Conservation (phyloP, 257 asterid species). For the Solanum clarkiae region DNA sequence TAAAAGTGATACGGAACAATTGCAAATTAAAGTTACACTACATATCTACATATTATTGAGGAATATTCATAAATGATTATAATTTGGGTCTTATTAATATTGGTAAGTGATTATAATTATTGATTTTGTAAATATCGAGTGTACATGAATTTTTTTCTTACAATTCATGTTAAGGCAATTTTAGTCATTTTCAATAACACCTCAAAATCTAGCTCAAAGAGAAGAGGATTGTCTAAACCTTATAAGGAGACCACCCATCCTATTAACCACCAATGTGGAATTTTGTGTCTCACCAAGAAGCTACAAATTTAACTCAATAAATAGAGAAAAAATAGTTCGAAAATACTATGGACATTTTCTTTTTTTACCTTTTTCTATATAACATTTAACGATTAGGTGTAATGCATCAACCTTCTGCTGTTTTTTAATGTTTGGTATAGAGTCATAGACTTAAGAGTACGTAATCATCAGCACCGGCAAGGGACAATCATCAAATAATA, state of each 20-base stretch:
- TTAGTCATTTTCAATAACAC: no score
- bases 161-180: no score
- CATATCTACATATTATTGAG: neutral
- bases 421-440: neutral
- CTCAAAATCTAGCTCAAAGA: no score
- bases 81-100: neutral
- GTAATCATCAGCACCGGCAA: neutral
- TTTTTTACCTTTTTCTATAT: neutral
- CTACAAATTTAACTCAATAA: neutral
- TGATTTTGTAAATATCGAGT: neutral
- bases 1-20: neutral
- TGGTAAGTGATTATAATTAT: neutral
- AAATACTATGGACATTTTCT: neutral
- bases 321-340: neutral
- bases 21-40: neutral
- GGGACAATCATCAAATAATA: neutral
- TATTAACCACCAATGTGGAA: no score
- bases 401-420: neutral
- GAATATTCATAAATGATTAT: neutral
- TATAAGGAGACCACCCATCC: no score
- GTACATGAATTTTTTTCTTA: accelerated
- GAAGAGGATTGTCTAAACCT: no score
- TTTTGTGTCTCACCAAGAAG: no score
- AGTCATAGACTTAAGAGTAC: neutral
- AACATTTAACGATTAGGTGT: neutral